Evolutionary conservation across 148 eudicot genomes (phyloP).

Genomic region (Heliosperma pusillum): DNA sequence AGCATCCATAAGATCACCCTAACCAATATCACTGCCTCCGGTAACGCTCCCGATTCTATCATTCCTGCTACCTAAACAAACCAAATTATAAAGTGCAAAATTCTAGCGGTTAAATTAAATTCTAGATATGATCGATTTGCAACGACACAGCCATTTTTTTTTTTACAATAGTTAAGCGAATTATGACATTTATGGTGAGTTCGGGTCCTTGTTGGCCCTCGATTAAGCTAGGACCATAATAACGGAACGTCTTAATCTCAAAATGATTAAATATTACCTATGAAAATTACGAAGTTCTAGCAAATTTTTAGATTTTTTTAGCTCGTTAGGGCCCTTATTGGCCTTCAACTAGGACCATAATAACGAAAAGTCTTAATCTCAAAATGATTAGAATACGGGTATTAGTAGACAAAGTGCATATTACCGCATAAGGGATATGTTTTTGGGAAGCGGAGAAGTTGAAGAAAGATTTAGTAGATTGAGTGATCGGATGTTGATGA

Average conservation of each 20-base stretch:
- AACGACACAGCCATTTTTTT: no score
- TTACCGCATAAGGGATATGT: conserved; percentile 60
- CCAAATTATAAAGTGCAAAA: background rate
- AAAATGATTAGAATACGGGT: background rate
- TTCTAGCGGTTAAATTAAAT: no score
- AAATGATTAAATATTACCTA: no score
- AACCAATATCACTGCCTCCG: conserved; percentile 44
- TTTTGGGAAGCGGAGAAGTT: conserved; percentile 46
- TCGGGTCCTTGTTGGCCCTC: no score
- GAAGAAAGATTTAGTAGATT: conserved; percentile 41
- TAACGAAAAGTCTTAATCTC: background rate
- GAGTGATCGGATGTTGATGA: conserved; percentile 4
- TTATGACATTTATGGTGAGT: no score
- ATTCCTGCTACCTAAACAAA: conserved; percentile 39
- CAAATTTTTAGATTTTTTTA: no score
- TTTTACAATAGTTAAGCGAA: no score
- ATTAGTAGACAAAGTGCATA: background rate
- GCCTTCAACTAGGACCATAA: background rate
- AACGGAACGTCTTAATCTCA: no score
- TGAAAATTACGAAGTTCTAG: no score
- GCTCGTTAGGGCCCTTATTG: no score
- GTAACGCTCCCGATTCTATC: conserved; percentile 32
- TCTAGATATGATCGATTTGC: no score
- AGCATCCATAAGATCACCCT: conserved; percentile 38
- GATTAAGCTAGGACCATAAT: no score